A percentile compares a stretch with the other conserved stretches of the same genome.
Conservation (phyloP, 805 yeast species). For the Pichia occidentalis region DNA sequence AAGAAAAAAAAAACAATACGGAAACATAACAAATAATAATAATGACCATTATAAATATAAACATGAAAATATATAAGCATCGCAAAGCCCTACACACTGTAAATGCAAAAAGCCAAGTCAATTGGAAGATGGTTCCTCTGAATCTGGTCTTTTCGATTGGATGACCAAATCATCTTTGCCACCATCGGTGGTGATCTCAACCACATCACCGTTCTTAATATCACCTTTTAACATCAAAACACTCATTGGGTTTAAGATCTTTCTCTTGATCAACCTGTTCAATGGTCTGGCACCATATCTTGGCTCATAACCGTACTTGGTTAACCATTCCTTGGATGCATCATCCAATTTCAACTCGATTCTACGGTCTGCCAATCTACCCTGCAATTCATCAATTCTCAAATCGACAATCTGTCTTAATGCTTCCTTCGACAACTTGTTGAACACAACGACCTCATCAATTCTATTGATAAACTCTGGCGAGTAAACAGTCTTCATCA, state of each 20-base stretch:
- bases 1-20: too few species aligned
- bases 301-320: constrained; percentile 84
- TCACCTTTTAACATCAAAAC: constrained; percentile 72
- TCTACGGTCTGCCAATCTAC: constrained; percentile 70
- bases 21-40: too few species aligned
- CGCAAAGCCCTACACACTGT: too few species aligned
- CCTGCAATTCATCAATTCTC: constrained; percentile 73
- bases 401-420: constrained; percentile 78
- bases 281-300: constrained; percentile 94
- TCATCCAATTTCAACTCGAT: constrained; percentile 49
- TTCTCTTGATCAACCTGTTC: constrained; percentile 80
- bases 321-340: constrained; percentile 70
- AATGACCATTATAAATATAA: too few species aligned
- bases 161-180: constrained; percentile 10
- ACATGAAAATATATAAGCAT: too few species aligned
- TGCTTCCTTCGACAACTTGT: constrained; percentile 73
- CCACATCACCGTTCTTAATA: constrained; percentile 51
- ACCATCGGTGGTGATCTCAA: constrained; percentile 20
- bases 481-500: constrained; percentile 69
- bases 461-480: constrained; percentile 94
- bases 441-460: constrained; percentile 91
- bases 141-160: not conserved
- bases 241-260: constrained; percentile 85
- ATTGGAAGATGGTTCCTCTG: not conserved
- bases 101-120: not conserved